Base-by-base conservation (phyloP, 148 eudicot genomes). In the Rhododendron mucronatum region DNA sequence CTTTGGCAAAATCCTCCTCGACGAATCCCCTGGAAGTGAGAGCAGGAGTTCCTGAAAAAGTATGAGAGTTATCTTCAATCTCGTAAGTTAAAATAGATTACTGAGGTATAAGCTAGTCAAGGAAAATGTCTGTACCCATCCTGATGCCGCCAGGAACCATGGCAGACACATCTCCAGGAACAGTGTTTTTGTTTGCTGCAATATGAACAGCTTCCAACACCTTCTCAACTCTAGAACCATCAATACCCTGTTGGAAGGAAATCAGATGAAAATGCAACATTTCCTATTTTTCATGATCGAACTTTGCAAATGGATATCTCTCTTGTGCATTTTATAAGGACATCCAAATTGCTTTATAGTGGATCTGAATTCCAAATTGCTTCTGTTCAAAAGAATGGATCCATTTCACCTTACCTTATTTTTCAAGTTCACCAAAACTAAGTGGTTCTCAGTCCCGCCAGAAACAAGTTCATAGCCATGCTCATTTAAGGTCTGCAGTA, bases 101-200 rank as follows among this genome's bases (percentile, higher is more conserved):
- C 14, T 14, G 0, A 85, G 45, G 47, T 37, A 63, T 26, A 84
- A 69, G 79, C 75, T 74, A 74, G 47, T 63, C 9, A 41, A 85
- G 26, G 39, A 55, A 78, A 11, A 71, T 13, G 15, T 16, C 5
- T 83, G 81, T 91, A 97, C 99, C 99, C 99, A 97, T 97, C 77
- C 99, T 90, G 87, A 97, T 97, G 86, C 99, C 99, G 89, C 99
- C 99, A 79, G 99, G 99, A 82, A 97, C 98, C 99, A 96, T 96
- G 88, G 99, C 99, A 84, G 99, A 96, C 76, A 96, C 99, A 88
- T 96, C 99, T 44, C 99, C 99, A 88, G 99, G 99, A 86, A 97
- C 99, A 14, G 99, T 97, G 87, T 97, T 97, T 83, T 97, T 97
- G 91, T 97, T 97, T 53, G 99, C 98, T 76, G 99, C 99, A 89